phyloP scores from a whole-genome alignment of 306 rosid species.

The Dryas drummondii region DNA sequence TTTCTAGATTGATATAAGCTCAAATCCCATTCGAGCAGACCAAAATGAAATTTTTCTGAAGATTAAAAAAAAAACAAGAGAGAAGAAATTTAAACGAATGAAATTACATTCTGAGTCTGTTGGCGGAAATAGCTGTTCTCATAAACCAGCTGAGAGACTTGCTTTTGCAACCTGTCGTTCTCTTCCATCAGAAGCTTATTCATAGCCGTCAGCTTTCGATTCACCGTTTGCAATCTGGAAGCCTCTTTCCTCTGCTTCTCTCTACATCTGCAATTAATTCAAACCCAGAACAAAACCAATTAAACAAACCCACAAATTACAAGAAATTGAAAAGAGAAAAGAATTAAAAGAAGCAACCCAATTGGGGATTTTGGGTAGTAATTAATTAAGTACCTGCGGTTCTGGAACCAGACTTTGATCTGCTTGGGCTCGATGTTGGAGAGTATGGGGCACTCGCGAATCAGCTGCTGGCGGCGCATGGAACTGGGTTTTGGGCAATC shows the following conservation, averaged over 20 bases:
- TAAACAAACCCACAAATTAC: not conserved
- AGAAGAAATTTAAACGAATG: not conserved
- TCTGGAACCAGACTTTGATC: slow-evolving; percentile 99
- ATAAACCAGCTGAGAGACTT: slow-evolving; percentile 89
- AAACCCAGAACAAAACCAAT: not conserved
- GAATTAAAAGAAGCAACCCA: not conserved
- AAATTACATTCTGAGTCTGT: slow-evolving; percentile 80
- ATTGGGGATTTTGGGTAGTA: not conserved
- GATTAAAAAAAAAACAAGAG: not conserved
- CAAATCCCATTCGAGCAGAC: no score
- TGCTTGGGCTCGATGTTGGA: slow-evolving; percentile 93
- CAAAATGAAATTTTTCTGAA: no score
- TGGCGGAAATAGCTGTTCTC: slow-evolving; percentile 94
- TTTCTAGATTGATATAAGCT: no score
- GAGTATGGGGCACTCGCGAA: slow-evolving; percentile 94
- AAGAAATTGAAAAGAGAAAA: not conserved
- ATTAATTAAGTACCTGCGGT: slow-evolving; percentile 57
- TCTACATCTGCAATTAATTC: slow-evolving; percentile 60
- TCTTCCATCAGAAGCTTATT: slow-evolving; percentile 95
- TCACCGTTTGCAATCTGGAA: slow-evolving; percentile 87
- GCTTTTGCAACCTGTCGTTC: slow-evolving; percentile 95
- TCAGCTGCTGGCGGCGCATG: slow-evolving; percentile 93
- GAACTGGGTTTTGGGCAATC: slow-evolving; percentile 98
- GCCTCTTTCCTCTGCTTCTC: slow-evolving; percentile 98
- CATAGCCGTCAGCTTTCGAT: slow-evolving; percentile 95